These are phyloP conservation scores for Pythium plurisporium DNA, from an alignment of 352 stramenopile genomes.

Conservation along the genomic window DNA sequence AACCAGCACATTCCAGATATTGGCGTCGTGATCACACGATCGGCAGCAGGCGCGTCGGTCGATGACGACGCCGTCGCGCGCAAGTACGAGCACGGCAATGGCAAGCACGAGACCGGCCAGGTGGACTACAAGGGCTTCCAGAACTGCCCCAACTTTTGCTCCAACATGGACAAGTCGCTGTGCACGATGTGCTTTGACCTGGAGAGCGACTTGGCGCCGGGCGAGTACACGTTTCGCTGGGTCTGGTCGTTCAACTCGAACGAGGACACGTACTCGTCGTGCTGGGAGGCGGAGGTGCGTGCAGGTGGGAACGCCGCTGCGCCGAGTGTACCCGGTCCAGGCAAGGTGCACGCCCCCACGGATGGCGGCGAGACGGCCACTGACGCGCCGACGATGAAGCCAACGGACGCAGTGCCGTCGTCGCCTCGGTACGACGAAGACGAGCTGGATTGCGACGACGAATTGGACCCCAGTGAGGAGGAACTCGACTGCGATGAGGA, in stretches of 20 bases:
- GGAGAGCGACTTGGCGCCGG: conserved; percentile 29
- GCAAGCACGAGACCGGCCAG: conserved; percentile 20
- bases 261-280: conserved; percentile 28
- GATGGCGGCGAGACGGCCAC: not conserved
- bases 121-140: conserved; percentile 42
- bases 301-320: not conserved
- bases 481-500: not conserved
- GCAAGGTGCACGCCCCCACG: not conserved
- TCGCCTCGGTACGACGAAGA: not conserved
- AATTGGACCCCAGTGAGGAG: not conserved
- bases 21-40: conserved; percentile 25
- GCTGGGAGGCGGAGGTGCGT: conserved; percentile 27
- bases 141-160: conserved; percentile 38
- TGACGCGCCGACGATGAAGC: not conserved
- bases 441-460: conserved; percentile 4
- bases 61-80: conserved; percentile 13
- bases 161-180: conserved; percentile 26
- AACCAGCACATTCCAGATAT: conserved; percentile 30
- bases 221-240: conserved; percentile 37
- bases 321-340: not conserved
- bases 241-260: conserved; percentile 30
- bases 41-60: conserved; percentile 1
- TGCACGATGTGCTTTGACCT: conserved; percentile 45
- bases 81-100: conserved; percentile 25
- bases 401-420: not conserved